A percentile compares a stretch with the other conserved stretches of the same genome.
These are phyloP conservation scores for Ceraceosorus guamensis DNA, from an alignment of 1,284 basidiomycete genomes.

Conservation along the genomic window DNA sequence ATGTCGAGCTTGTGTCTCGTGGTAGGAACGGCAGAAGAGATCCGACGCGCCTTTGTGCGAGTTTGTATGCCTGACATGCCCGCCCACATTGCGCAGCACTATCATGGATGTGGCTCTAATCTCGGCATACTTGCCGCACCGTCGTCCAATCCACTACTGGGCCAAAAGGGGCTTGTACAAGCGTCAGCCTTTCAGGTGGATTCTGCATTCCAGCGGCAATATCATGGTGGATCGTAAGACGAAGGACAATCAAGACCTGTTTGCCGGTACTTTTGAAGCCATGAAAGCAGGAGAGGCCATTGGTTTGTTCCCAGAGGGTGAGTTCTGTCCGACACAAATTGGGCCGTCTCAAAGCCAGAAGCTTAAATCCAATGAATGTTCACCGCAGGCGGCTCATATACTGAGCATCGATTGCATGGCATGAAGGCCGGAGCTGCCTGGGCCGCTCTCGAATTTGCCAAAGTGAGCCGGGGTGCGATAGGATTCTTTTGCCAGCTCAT, in stretches of 20 bases:
- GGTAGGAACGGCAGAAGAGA: not conserved
- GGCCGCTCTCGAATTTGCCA: constrained; percentile 85
- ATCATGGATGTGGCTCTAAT: constrained; percentile 44
- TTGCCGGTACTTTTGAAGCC: constrained; percentile 79
- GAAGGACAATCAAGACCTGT: constrained; percentile 81
- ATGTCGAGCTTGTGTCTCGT: no score
- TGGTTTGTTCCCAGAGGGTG: constrained; percentile 86
- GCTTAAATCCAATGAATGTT: not conserved
- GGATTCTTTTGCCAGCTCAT: not conserved
- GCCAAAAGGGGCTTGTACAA: constrained; percentile 55
- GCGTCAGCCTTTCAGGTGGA: constrained; percentile 53
- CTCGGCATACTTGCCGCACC: constrained; percentile 63
- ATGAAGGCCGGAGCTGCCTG: constrained; percentile 94
- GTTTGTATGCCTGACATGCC: constrained; percentile 46
- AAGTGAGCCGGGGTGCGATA: constrained; percentile 44
- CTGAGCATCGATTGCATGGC: constrained; percentile 81
- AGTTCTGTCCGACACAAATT: not conserved
- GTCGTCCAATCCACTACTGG: constrained; percentile 84
- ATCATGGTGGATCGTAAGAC: constrained; percentile 90
- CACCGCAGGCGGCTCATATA: constrained; percentile 51
- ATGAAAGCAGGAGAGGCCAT: constrained; percentile 70
- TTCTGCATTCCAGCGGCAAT: constrained; percentile 82
- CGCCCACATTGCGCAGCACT: constrained; percentile 69
- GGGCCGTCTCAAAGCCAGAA: no score
- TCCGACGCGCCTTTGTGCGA: not conserved